phyloP scores from a whole-genome alignment of 169 alveolate species.

The Plasmodium ovale region DNA sequence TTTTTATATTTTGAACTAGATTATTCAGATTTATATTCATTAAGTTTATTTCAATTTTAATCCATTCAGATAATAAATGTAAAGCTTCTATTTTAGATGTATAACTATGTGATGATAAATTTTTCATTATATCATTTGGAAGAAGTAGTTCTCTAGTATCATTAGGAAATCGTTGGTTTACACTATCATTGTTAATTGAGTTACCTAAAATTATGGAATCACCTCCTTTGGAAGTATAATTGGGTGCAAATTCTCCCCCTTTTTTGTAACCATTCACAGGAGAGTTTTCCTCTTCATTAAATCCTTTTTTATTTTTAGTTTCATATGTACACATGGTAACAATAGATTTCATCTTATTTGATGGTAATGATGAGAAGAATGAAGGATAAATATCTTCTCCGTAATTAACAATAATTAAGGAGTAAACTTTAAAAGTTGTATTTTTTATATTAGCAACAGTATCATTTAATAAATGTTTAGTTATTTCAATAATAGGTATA shows the following conservation, averaged over 20 bases:
- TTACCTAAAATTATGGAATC: too few relatives aligned
- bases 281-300: background rate
- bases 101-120: slow-evolving; percentile 2
- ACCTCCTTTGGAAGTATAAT: background rate
- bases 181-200: background rate
- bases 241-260: background rate
- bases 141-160: slow-evolving; percentile 15
- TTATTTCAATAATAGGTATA: slow-evolving; percentile 17
- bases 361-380: slow-evolving; percentile 48
- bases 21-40: background rate
- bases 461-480: slow-evolving; percentile 71
- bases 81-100: slow-evolving; percentile 42
- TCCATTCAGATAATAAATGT: slow-evolving; percentile 38
- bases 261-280: background rate
- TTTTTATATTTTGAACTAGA: slow-evolving; percentile 22
- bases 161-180: background rate
- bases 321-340: slow-evolving; percentile 21
- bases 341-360: slow-evolving; percentile 55
- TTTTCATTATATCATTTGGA: slow-evolving; percentile 8
- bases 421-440: slow-evolving; percentile 26
- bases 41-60: slow-evolving; percentile 3
- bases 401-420: slow-evolving; percentile 28
- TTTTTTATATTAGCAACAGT: slow-evolving; percentile 69
- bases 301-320: background rate
- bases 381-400: slow-evolving; percentile 40